Conservation (phyloP, 768 basidiomycete genomes). For the Phylloporus sp. region DNA sequence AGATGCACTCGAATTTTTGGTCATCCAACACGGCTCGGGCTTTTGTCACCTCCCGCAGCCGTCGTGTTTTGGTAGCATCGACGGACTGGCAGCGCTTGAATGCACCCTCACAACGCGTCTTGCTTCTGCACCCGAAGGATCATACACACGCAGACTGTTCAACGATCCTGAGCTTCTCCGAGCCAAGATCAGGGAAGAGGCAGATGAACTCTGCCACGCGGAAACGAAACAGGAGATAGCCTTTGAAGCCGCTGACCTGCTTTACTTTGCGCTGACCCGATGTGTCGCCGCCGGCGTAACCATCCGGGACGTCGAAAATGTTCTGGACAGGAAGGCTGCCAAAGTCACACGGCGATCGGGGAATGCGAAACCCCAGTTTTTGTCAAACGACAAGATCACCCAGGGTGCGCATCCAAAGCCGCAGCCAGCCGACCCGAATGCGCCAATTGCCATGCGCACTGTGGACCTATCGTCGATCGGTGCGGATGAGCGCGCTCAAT, state of each 20-base stretch:
- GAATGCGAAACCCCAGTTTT: slow-evolving; percentile 87
- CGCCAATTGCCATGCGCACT: slow-evolving; percentile 74
- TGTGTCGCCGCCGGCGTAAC: slow-evolving; percentile 82
- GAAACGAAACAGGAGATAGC: slow-evolving; percentile 77
- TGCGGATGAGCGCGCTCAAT: slow-evolving; percentile 51
- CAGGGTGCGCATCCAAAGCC: slow-evolving; percentile 23
- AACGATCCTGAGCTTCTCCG: slow-evolving; percentile 73
- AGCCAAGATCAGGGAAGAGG: slow-evolving; percentile 98
- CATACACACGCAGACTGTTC: slow-evolving; percentile 88
- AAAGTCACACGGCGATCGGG: slow-evolving; percentile 86
- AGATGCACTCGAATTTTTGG: slow-evolving; percentile 88
- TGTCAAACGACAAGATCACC: slow-evolving; percentile 17
- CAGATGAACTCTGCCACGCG: slow-evolving; percentile 90
- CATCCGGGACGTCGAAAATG: slow-evolving; percentile 77
- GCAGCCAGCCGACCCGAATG: slow-evolving; percentile 30
- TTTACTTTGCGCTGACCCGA: slow-evolving; percentile 88
- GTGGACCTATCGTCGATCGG: slow-evolving; percentile 51
- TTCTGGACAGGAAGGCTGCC: slow-evolving; percentile 80
- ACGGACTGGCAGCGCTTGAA: slow-evolving; percentile 82
- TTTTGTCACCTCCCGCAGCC: slow-evolving; percentile 89
- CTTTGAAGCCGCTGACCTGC: slow-evolving; percentile 91
- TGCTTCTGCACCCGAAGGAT: slow-evolving; percentile 77
- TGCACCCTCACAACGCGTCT: slow-evolving; percentile 70
- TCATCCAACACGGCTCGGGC: slow-evolving; percentile 84
- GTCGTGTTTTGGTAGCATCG: slow-evolving; percentile 84